phyloP scores from a whole-genome alignment of 2,329 filamentous ascomycete genomes.

The Zasmidium citrigriseum region DNA sequence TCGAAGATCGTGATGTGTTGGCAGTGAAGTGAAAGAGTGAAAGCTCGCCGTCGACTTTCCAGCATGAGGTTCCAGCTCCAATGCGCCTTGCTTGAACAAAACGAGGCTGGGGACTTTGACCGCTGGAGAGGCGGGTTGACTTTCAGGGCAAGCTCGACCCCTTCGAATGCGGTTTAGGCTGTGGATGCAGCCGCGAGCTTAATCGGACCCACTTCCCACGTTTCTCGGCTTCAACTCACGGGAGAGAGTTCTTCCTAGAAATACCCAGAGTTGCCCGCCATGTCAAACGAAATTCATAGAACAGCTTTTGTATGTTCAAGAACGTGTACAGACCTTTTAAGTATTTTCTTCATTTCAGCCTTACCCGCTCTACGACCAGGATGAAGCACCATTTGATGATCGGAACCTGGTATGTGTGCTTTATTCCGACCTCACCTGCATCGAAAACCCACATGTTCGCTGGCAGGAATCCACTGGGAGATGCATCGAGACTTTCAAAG shows the following conservation, averaged over 20 bases:
- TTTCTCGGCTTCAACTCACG: slow-evolving; percentile 15
- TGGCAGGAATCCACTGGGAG: neutral
- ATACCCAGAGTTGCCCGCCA: neutral
- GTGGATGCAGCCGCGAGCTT: neutral
- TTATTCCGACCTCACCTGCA: neutral
- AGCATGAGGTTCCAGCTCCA: neutral
- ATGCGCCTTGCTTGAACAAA: neutral
- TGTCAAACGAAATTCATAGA: neutral
- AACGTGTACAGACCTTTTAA: neutral
- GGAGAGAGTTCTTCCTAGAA: slow-evolving; percentile 9
- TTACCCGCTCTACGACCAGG: slow-evolving; percentile 30
- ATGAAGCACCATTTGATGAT: slow-evolving; percentile 93
- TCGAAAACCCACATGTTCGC: neutral
- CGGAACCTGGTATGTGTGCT: slow-evolving; percentile 68
- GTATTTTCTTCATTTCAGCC: slow-evolving; percentile 4
- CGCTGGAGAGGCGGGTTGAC: neutral
- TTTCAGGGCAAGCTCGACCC: slow-evolving; percentile 5
- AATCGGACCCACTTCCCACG: neutral
- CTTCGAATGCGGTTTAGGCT: neutral
- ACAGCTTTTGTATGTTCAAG: neutral
- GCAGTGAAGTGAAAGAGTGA: neutral
- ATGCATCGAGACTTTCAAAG: neutral
- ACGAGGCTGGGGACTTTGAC: neutral
- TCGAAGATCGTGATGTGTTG: neutral
- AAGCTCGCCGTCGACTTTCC: neutral